Evolutionary conservation across 1,284 basidiomycete species (phyloP).

Genomic region (Macrocystidia cucumis): DNA sequence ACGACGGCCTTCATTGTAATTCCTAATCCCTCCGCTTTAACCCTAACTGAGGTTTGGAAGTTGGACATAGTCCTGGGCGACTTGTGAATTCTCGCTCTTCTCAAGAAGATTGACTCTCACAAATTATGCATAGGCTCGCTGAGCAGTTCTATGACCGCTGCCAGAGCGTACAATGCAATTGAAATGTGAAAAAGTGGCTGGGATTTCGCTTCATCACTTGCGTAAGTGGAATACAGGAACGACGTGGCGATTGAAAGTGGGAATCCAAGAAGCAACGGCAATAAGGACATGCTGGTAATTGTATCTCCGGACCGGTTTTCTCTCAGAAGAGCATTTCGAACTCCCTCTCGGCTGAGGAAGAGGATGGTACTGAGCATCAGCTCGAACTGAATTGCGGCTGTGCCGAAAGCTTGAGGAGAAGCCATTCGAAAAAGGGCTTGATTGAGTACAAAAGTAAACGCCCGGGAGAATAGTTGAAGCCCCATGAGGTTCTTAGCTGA

Average conservation of each 20-base stretch:
- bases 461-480: constrained; percentile 78
- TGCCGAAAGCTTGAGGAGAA: constrained; percentile 75
- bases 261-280: constrained; percentile 54
- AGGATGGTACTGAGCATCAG: constrained; percentile 80
- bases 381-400: constrained; percentile 35
- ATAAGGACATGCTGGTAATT: constrained; percentile 41
- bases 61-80: constrained; percentile 55
- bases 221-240: constrained; percentile 40
- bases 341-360: constrained; percentile 88
- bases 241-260: constrained; percentile 39
- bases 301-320: constrained; percentile 15
- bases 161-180: constrained; percentile 62
- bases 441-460: constrained; percentile 86
- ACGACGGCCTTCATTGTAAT: constrained; percentile 68
- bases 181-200: constrained; percentile 64
- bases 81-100: too few species aligned
- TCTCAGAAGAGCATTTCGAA: constrained; percentile 74
- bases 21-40: constrained; percentile 78
- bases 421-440: constrained; percentile 82
- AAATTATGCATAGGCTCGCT: constrained; percentile 82
- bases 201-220: constrained; percentile 37
- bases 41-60: constrained; percentile 58
- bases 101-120: constrained; percentile 27
- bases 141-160: constrained; percentile 70
- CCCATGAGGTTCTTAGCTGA: constrained; percentile 78